Conservation (phyloP, 192 early-diverging fungal species). For the Linnemannia schmuckeri region DNA sequence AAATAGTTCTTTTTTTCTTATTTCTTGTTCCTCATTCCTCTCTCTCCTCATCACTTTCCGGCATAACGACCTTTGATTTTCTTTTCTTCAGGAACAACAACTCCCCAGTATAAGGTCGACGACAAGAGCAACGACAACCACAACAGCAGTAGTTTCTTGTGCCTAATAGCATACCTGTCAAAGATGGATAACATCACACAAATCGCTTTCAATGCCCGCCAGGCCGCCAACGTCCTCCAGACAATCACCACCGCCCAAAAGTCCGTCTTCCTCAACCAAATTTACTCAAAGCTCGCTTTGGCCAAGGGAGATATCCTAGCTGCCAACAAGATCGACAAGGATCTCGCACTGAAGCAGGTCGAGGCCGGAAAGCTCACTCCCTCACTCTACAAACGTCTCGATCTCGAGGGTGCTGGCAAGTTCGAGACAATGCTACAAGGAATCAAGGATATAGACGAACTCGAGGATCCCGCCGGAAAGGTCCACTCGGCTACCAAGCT, state of each 20-base stretch:
- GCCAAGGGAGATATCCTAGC: conserved; percentile 77
- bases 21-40: background rate
- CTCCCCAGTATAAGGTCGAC: background rate
- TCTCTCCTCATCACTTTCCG: background rate
- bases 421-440: conserved; percentile 89
- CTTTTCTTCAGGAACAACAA: background rate
- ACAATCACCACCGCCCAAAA: conserved; percentile 80
- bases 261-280: conserved; percentile 77
- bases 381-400: conserved; percentile 90
- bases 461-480: conserved; percentile 88
- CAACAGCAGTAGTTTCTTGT: background rate
- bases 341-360: conserved; percentile 71
- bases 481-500: conserved; percentile 83
- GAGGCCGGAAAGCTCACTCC: conserved; percentile 78
- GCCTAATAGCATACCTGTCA: background rate
- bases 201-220: conserved; percentile 73
- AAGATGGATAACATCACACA: conserved; percentile 48
- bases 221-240: conserved; percentile 81
- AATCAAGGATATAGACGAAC: conserved; percentile 87
- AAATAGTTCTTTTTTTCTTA: background rate
- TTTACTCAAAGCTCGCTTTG: conserved; percentile 76
- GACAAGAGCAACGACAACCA: background rate
- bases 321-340: conserved; percentile 85
- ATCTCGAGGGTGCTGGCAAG: conserved; percentile 88
- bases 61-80: background rate